phyloP scores from a whole-genome alignment of 108 stramenopile species.

The Mediolabrus comicus region DNA sequence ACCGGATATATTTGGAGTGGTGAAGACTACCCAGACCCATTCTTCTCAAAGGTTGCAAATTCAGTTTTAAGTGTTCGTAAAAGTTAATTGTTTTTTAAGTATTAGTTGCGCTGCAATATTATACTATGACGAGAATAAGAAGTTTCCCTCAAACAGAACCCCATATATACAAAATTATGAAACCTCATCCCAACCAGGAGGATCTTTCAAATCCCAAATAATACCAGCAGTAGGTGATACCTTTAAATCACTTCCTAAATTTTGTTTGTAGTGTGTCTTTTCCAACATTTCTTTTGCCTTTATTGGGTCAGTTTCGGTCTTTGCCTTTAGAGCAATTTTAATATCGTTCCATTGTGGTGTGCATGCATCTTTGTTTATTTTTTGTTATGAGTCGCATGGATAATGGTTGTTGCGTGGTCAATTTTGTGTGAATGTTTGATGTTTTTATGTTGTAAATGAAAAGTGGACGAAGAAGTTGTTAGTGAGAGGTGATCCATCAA shows the following conservation, averaged over 20 bases:
- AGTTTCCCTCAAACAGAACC: too few relatives aligned
- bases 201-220: constrained; percentile 86
- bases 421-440: background rate
- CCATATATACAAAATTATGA: background rate
- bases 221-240: constrained; percentile 77
- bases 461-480: background rate
- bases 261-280: constrained; percentile 60
- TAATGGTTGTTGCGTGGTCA: background rate
- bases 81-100: background rate
- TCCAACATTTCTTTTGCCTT: constrained; percentile 55
- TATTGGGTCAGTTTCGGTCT: constrained; percentile 46
- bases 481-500: background rate
- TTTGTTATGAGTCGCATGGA: background rate
- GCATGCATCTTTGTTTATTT: constrained; percentile 45
- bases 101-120: background rate
- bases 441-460: background rate
- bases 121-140: background rate
- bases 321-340: constrained; percentile 66
- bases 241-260: constrained; percentile 60
- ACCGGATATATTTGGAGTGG: constrained; percentile 41
- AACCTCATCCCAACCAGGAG: constrained; percentile 68
- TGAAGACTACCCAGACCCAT: constrained; percentile 18
- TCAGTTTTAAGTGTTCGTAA: constrained; percentile 20
- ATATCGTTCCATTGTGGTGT: constrained; percentile 68
- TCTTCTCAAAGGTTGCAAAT: constrained; percentile 10